A percentile compares a stretch with the other conserved stretches of the same genome.
phyloP scores from a whole-genome alignment of 352 stramenopile species.

The Phytophthora niederhauseri region DNA sequence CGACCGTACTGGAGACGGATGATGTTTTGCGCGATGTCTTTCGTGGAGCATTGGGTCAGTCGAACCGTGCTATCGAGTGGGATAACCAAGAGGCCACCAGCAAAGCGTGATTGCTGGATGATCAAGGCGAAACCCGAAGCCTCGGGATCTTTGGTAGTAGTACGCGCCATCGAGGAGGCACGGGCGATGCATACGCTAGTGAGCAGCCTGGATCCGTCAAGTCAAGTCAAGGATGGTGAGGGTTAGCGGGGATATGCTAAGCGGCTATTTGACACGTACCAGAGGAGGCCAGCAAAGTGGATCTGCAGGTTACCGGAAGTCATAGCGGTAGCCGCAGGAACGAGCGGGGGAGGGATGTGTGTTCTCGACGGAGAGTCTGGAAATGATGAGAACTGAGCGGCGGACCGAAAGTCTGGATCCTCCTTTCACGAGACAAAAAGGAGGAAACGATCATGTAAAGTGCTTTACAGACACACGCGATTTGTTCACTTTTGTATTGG shows the following conservation, averaged over 20 bases:
- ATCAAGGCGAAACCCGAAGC: constrained; percentile 2
- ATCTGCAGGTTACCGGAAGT: constrained; percentile 19
- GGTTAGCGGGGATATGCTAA: background rate
- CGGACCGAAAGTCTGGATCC: background rate
- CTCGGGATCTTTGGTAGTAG: background rate
- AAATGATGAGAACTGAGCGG: constrained; percentile 7
- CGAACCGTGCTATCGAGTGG: constrained; percentile 3
- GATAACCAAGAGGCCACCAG: constrained; percentile 16
- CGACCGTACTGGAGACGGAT: constrained; percentile 18
- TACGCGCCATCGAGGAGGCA: background rate
- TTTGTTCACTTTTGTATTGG: too few species aligned
- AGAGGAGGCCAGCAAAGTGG: constrained; percentile 14
- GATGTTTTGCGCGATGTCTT: constrained; percentile 16
- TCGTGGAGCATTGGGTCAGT: constrained; percentile 6
- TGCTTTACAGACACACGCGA: too few species aligned
- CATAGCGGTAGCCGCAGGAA: constrained; percentile 5
- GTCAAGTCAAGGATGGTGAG: background rate
- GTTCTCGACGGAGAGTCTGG: constrained; percentile 12
- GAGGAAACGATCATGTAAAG: too few species aligned
- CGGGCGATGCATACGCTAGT: constrained; percentile 15
- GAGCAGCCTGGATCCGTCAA: constrained; percentile 10
- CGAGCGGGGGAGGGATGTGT: constrained; percentile 4
- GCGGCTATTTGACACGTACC: constrained; percentile 2
- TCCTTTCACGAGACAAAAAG: background rate
- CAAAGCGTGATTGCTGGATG: constrained; percentile 13